Percentiles rank a stretch among this genome's conserved stretches.
These are phyloP conservation scores for Trametes polyzona DNA, from an alignment of 1,284 basidiomycete genomes.

Conservation along the genomic window DNA sequence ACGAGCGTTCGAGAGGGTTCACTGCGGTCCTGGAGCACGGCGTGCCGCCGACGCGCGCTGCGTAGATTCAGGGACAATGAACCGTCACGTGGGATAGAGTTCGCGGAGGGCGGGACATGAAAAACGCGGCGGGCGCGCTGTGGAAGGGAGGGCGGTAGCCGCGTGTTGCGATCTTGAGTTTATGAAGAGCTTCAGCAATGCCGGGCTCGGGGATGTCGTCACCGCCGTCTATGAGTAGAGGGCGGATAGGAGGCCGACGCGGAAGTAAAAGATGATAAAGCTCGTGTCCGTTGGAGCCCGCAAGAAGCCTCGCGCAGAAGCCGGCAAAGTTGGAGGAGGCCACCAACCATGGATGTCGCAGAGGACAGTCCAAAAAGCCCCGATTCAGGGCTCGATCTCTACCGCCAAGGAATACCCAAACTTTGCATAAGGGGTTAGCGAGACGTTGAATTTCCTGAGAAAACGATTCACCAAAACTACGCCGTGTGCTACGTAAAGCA, in stretches of 20 bases:
- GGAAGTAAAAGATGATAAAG: neutral
- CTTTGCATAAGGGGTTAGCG: neutral
- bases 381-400: neutral
- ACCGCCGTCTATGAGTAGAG: neutral
- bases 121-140: conserved; percentile 19
- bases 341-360: neutral
- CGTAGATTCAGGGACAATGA: neutral
- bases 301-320: neutral
- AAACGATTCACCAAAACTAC: neutral
- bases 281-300: neutral
- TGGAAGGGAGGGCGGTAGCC: conserved; percentile 9
- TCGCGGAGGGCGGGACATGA: conserved; percentile 12
- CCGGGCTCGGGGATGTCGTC: neutral
- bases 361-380: neutral
- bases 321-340: neutral
- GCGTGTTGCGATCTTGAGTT: neutral
- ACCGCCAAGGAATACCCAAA: neutral
- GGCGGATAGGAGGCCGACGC: neutral
- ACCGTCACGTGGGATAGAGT: conserved; percentile 3
- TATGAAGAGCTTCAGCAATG: neutral
- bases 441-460: neutral
- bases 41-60: neutral
- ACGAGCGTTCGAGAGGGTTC: neutral
- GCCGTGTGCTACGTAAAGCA: conserved; percentile 7
- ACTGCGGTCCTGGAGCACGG: neutral